phyloP scores from a whole-genome alignment of 2,329 filamentous ascomycete species.

The Aspergillus sclerotialis region DNA sequence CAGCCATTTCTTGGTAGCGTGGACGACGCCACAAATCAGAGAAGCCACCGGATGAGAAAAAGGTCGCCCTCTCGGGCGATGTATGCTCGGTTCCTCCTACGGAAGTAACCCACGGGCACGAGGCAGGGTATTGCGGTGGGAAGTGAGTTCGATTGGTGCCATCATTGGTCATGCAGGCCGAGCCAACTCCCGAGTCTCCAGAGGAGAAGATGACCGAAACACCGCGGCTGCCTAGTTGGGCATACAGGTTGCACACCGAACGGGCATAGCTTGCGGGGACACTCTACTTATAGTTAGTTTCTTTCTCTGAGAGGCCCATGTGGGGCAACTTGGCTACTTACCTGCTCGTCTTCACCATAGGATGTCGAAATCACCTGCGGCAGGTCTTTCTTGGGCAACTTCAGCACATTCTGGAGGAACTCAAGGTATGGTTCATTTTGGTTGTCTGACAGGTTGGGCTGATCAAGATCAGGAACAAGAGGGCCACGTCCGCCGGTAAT shows the following conservation, averaged over 20 bases:
- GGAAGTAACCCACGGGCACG: slow-evolving; percentile 34
- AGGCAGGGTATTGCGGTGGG: slow-evolving; percentile 35
- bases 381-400: slow-evolving; percentile 19
- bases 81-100: slow-evolving; percentile 35
- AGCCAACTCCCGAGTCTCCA: slow-evolving; percentile 42
- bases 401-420: slow-evolving; percentile 27
- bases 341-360: slow-evolving; percentile 36
- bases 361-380: slow-evolving; percentile 35
- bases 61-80: slow-evolving; percentile 32
- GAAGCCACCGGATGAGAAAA: slow-evolving; percentile 38
- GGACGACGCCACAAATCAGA: slow-evolving; percentile 30
- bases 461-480: slow-evolving; percentile 43
- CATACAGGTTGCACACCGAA: slow-evolving; percentile 37
- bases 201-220: slow-evolving; percentile 44
- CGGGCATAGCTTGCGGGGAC: slow-evolving; percentile 30
- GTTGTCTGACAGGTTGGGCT: slow-evolving; percentile 35
- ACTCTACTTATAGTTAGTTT: slow-evolving; percentile 15
- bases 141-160: slow-evolving; percentile 32
- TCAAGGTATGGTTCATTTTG: slow-evolving; percentile 42
- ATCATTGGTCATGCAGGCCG: slow-evolving; percentile 26
- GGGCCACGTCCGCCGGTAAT: slow-evolving; percentile 41
- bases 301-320: too few species aligned
- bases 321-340: slow-evolving; percentile 10
- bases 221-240: slow-evolving; percentile 46
- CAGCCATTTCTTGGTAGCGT: slow-evolving; percentile 28